phyloP scores from a whole-genome alignment of 2,329 filamentous ascomycete species.

The Paraphaeosphaeria sporulosa region DNA sequence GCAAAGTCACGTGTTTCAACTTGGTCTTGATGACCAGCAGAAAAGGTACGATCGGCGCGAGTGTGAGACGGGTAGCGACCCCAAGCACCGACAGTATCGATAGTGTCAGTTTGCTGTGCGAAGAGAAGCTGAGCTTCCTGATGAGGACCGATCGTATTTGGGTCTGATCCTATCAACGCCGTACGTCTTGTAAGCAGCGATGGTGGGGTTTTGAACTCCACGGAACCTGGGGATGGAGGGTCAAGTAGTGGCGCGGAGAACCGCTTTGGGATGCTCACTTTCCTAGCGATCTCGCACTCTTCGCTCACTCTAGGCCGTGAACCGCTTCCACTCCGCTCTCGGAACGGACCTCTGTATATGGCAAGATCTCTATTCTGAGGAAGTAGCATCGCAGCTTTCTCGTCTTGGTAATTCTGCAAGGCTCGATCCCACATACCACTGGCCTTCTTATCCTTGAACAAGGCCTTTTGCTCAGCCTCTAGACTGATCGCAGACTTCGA shows the following conservation, averaged over 20 bases:
- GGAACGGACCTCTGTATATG: conserved; percentile 35
- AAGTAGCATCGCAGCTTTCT: conserved; percentile 44
- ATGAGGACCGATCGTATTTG: conserved; percentile 12
- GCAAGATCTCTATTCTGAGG: conserved; percentile 41
- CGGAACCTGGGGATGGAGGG: conserved; percentile 5
- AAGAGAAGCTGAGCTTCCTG: conserved; percentile 29
- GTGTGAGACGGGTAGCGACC: conserved; percentile 57
- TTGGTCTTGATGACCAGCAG: conserved; percentile 49
- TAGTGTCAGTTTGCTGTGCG: conserved; percentile 36
- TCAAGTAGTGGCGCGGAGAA: conserved; percentile 21
- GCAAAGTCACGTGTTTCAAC: conserved; percentile 55
- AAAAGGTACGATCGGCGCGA: conserved; percentile 49
- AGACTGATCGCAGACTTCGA: conserved; percentile 43
- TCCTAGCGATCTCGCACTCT: background rate
- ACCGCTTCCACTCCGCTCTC: conserved; percentile 41
- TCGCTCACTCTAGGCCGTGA: conserved; percentile 1
- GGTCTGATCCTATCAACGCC: conserved; percentile 24
- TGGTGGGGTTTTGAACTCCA: conserved; percentile 2
- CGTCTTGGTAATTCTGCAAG: conserved; percentile 45
- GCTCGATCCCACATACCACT: conserved; percentile 47
- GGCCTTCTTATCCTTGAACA: conserved; percentile 31
- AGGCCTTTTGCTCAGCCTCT: conserved; percentile 35
- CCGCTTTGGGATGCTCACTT: conserved; percentile 15
- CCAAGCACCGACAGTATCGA: conserved; percentile 51
- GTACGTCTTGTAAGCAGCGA: conserved; percentile 24